Evolutionary conservation across 139 green algal species (phyloP).

Genomic region (Spirogloea muscicola): DNA sequence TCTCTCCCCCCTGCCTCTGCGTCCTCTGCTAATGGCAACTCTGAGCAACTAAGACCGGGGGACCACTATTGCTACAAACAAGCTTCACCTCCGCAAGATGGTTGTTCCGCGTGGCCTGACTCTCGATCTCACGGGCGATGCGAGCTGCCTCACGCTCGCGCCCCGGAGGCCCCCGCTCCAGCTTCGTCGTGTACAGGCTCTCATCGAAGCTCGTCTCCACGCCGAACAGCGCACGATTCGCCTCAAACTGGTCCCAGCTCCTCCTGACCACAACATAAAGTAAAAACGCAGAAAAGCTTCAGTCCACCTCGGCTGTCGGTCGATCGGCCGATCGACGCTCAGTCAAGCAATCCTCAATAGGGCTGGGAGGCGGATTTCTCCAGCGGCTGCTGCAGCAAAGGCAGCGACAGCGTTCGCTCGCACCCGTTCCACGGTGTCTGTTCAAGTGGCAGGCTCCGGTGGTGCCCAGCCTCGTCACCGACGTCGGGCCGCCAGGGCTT

Average conservation of each 20-base stretch:
- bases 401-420: neutral
- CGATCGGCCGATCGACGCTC: neutral
- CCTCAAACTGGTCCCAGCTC: slow-evolving; percentile 90
- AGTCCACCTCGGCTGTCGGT: too few relatives aligned
- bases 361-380: neutral
- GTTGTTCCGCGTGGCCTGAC: slow-evolving; percentile 52
- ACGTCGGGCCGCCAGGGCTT: slow-evolving; percentile 33
- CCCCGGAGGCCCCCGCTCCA: slow-evolving; percentile 57
- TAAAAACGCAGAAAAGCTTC: neutral
- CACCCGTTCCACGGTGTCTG: neutral
- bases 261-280: neutral
- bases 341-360: neutral
- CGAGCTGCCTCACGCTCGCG: slow-evolving; percentile 64
- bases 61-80: too few relatives aligned
- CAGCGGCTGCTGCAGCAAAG: neutral
- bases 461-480: slow-evolving; percentile 12
- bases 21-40: too few relatives aligned
- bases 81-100: slow-evolving; percentile 68
- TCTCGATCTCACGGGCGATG: slow-evolving; percentile 78
- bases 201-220: slow-evolving; percentile 73
- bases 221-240: slow-evolving; percentile 79
- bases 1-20: too few relatives aligned
- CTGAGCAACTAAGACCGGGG: too few relatives aligned
- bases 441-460: slow-evolving; percentile 11
- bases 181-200: slow-evolving; percentile 72